Evolutionary conservation across 768 basidiomycete genomes (phyloP), one percentile per base, ranked within the genome.

Genomic region (Trametopsis cervina): DNA sequence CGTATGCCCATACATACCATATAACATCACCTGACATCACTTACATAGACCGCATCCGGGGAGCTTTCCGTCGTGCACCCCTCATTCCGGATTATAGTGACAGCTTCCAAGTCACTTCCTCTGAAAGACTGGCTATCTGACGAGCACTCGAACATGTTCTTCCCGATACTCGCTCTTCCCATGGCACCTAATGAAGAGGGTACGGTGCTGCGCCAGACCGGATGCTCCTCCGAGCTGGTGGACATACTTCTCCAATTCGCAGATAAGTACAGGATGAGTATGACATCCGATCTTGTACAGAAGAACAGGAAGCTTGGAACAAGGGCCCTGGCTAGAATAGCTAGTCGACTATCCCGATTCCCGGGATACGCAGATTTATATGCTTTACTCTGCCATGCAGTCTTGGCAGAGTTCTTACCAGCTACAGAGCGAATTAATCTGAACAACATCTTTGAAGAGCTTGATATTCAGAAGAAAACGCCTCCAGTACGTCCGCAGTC

Each of bases 101-200:
- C 81, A 0, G 76, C 81, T 4, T 81, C 80, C 33, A 81, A 78
- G 56, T 81, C 80, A 1, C 60, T 77, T 1, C 74, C 77, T n/a
- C 64, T 82, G n/a, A 77, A 78, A 55, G 81, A 83, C 57, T 85
- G 81, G 82, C 70, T 85, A 22, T 69, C 73, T 1, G 75, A 77
- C 49, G 81, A 85, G 56, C 77, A 83, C 57, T 75, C 78, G 21
- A 83, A 83, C 56, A 83, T 83, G 80, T 83, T 85, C 69, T 78
- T 83, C 60, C 62, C 80, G 9, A 59, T 85, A 12, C 73, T 77
- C 6, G 70, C 75, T 37, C 76, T 77, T 54, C 80, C 81, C 1
- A 85, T 85, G 81, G 67, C 69, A 23, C 53, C 49, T 12, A 53
- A 59, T 0, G 81, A 85, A 59, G 81, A 85, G 62, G 53, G 58